Evolutionary conservation across 139 green algal genomes (phyloP), one percentile per base, ranked within the genome.

Genomic region (Bryopsis sp.): DNA sequence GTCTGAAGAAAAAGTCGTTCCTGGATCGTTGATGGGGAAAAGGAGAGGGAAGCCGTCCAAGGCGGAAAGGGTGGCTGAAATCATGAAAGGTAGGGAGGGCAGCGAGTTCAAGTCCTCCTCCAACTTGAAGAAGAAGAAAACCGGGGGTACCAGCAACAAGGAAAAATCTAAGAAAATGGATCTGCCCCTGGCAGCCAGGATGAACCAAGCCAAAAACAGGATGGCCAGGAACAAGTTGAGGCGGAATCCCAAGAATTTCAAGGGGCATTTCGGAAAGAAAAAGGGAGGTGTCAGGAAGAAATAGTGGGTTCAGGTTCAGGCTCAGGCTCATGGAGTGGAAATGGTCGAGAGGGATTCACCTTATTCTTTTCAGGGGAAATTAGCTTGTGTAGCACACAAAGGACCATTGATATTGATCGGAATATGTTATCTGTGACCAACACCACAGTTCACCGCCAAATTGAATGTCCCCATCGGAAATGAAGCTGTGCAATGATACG

Each of bases 101-200:
- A 97, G 92, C 75, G 85, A 86, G 2, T 70, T 85, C 1, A 76
- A 77, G 2, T 78, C 75, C 28, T 88, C 84, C 47, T 82, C 92
- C 74, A 33, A 7, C 3, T 76, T 87, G 54, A 98, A 98, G 87
- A 90, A 88, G 79, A 67, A 81, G 35, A 86, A 86, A 74, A 81
- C 68, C 11, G 76, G 88, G 28, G 91, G 91, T 24, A 72, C 86
- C 26, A 90, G 74, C 63, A 96, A 98, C 77, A 76, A 76, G 24
- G 76, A 98, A 81, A 97, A 98, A 84, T 78, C 90, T 64, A 91
- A 90, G 63, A 73, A 64, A 38, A 96, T 96, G 86, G 68, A 64
- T 4, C 80, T 97, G 80, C 93, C 93, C 2, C 65, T 92, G 36
- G 86, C 80, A n/a, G 93, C 89, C 31, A 81, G 89, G 15, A 68